Conservation (phyloP, 2,329 filamentous ascomycete genomes). For the Fusarium solani-melongenae region DNA sequence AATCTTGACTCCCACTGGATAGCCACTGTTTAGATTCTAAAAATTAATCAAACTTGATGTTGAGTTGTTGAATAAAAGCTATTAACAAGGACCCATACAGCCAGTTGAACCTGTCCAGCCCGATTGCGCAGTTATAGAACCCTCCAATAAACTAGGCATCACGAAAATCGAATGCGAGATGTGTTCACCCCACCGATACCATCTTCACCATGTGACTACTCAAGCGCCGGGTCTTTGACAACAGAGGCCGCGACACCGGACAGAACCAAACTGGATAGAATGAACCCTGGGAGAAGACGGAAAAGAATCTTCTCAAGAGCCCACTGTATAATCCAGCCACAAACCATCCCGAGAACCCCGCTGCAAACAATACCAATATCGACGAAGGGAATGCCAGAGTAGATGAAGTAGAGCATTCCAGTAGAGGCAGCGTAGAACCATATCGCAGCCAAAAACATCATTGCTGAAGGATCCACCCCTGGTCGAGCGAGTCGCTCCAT, state of each 20-base stretch:
- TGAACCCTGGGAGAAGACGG: not conserved
- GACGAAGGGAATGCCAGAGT: not conserved
- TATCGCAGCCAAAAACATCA: not conserved
- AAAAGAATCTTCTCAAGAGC: not conserved
- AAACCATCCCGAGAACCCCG: not conserved
- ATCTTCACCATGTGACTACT: not conserved
- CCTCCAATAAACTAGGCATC: not conserved
- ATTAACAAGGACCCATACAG: not conserved
- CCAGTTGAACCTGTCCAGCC: not conserved
- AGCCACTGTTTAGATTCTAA: not conserved
- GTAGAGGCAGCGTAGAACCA: not conserved
- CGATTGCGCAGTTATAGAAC: not conserved
- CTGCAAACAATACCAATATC: not conserved
- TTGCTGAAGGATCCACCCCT: not conserved
- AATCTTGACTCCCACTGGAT: not conserved
- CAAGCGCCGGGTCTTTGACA: not conserved
- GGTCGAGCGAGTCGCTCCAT: not conserved
- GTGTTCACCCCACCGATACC: not conserved
- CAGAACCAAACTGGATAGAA: not conserved
- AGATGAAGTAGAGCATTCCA: not conserved
- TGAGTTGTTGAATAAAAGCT: not conserved
- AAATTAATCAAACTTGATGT: not conserved
- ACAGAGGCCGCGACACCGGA: not conserved
- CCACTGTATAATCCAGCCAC: not conserved
- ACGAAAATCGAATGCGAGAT: not conserved